Evolutionary conservation across 1,284 basidiomycete species (phyloP).

Genomic region (Puccinia horiana): DNA sequence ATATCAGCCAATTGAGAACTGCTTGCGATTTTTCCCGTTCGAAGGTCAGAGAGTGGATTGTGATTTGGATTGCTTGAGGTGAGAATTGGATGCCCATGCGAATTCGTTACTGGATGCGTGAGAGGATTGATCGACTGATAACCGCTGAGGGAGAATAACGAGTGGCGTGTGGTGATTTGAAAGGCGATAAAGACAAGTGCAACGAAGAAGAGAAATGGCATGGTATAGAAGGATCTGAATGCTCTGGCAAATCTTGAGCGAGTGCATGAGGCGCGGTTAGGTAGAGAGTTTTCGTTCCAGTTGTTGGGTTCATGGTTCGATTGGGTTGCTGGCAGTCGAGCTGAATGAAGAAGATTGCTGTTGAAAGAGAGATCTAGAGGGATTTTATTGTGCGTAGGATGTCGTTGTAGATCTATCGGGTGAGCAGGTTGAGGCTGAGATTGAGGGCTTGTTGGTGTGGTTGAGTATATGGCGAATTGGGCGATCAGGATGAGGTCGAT

Average conservation of each 20-base stretch:
- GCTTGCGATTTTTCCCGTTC: background rate
- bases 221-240: background rate
- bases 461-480: slow-evolving; percentile 18
- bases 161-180: background rate
- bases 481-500: slow-evolving; percentile 34
- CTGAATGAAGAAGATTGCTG: background rate
- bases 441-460: background rate
- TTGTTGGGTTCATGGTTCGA: background rate
- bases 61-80: background rate
- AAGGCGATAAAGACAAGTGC: background rate
- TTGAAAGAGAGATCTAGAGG: background rate
- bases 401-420: background rate
- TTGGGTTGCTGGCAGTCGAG: background rate
- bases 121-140: background rate
- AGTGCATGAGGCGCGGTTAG: background rate
- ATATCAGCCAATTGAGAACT: background rate
- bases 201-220: background rate
- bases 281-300: background rate
- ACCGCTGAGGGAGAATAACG: background rate
- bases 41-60: background rate
- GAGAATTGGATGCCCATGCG: background rate
- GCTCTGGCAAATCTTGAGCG: background rate
- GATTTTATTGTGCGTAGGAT: background rate
- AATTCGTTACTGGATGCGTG: background rate
- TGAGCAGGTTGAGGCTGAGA: background rate